Evolutionary conservation across 2,329 filamentous ascomycete genomes (phyloP).

Genomic region (Penicillium brasilianum): DNA sequence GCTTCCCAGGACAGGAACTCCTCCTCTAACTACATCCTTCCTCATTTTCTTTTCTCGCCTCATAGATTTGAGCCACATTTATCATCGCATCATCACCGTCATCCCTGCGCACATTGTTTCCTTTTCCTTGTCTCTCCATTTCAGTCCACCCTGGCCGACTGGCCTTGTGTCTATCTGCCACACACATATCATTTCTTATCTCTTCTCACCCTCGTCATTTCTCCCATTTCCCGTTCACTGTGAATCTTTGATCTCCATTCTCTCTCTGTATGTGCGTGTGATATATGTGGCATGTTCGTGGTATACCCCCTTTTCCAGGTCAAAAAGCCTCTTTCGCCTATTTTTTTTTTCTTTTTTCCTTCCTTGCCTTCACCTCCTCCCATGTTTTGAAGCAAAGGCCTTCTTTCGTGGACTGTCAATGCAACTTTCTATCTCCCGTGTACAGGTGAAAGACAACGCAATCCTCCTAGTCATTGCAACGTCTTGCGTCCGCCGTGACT

Average conservation of each 20-base stretch:
- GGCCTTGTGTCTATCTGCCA: conserved; percentile 11
- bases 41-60: conserved; percentile 1
- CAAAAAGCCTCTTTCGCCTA: conserved; percentile 23
- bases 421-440: conserved; percentile 17
- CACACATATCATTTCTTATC: conserved; percentile 15
- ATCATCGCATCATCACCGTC: conserved; percentile 13
- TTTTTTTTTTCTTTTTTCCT: conserved; percentile 13
- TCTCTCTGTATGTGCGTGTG: conserved; percentile 24
- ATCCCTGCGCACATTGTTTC: conserved; percentile 6
- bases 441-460: conserved; percentile 19
- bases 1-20: conserved; percentile 14
- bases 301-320: conserved; percentile 33
- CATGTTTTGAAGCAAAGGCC: background rate
- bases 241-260: background rate
- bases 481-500: conserved; percentile 16
- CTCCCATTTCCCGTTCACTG: conserved; percentile 19
- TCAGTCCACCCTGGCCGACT: background rate
- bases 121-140: conserved; percentile 9
- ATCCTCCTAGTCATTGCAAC: background rate
- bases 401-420: background rate
- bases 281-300: conserved; percentile 35
- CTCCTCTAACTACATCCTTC: conserved; percentile 7
- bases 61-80: conserved; percentile 15
- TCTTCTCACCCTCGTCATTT: conserved; percentile 28
- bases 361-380: background rate